Evolutionary conservation across 805 yeast genomes (phyloP), one percentile per base, ranked within the genome.

Genomic region (Candida stauntonica): DNA sequence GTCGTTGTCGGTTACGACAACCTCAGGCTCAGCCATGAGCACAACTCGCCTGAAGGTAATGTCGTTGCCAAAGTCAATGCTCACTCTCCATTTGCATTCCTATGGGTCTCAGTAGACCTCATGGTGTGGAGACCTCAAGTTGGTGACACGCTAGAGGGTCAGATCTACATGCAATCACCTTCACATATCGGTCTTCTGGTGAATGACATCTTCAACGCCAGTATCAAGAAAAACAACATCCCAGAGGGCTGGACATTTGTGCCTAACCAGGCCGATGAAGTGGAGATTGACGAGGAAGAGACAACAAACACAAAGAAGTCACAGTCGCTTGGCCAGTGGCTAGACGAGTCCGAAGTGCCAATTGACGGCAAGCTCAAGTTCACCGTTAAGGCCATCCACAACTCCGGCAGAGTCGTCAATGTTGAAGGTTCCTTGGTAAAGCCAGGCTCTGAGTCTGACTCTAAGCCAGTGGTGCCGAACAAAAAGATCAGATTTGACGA

Each of bases 121-220:
- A 69, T 87, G 39, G 75, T 88, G 34, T 93, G 99, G 98, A 77
- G 74, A 52, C 99, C 99, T 5, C 77, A 77, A 51, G 68, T 78
- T n/a, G 96, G 95, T 4, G 97, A 93, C 56, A 64, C 72, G 1
- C 64, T 93, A 15, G 94, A 89, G 60, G 99, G 99, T 11, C 74
- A 79, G 68, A 73, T 83, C 38, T 87, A 86, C 66, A 80, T 91
- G 76, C 97, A 91, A 66, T 81, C 96, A 3, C 95, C 95, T 14
- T 82, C 96, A 7, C 99, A 93, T 58, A 83, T 93, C 52, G 98
- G 97, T 44, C 68, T 93, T 44, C 72, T 93, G 48, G 71, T 93
- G 35, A 89, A 86, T 59, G 98, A 93, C 63, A 86, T 95, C 1
- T 93, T 93, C 68, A 93, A 93, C 63, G 97, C 97, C 17, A 79